Base-by-base conservation (phyloP, 2,329 filamentous ascomycete species). In the Fusarium sp. region DNA sequence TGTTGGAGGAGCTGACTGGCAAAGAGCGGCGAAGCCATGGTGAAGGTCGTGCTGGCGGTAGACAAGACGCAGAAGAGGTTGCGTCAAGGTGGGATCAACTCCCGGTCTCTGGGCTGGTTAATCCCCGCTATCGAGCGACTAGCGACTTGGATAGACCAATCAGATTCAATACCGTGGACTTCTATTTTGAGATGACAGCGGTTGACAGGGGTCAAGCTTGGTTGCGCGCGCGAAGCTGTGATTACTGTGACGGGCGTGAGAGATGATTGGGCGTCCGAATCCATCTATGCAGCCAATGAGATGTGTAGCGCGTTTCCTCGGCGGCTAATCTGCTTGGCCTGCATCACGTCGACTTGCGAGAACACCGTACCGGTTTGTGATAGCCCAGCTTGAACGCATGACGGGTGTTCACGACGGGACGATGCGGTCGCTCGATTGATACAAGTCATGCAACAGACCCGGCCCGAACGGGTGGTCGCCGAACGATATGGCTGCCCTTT, bases 161-260 rank as follows among this genome's bases (percentile, higher is more conserved):
- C 64, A 78, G 40, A 33, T 6, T 14, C 4, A 49, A 27, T 38
- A 69, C 59, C 57, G 44, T 63, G 56, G 31, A 55, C 40, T 74
- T 76, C 75, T 81, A 81, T 78, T 79, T 79, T 79, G 80, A 73
- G 77, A 54, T 72, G 67, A 75, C 71, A 74, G 68, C 67, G 59
- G 57, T 62, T 67, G 66, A 67, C 62, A 68, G 70, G 71, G 69
- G 54, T 56, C 53, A 64, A 68, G 56, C 64, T 51, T 60, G 60
- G 58, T 81, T 77, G 78, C 79, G 80, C 79, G 80, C 79, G 80
- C 79, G 77, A 81, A 79, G 67, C 53, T 65, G 65, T 65, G 62
- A 67, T 69, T 50, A 67, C 64, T 49, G 63, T 55, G 42, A 56
- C 59, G 55, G 57, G 59, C 68, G 54, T 67, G 65, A 71, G 66